These are phyloP conservation scores for Rhododendron ferrugineum DNA, from an alignment of 148 eudicot species.

Conservation along the genomic window DNA sequence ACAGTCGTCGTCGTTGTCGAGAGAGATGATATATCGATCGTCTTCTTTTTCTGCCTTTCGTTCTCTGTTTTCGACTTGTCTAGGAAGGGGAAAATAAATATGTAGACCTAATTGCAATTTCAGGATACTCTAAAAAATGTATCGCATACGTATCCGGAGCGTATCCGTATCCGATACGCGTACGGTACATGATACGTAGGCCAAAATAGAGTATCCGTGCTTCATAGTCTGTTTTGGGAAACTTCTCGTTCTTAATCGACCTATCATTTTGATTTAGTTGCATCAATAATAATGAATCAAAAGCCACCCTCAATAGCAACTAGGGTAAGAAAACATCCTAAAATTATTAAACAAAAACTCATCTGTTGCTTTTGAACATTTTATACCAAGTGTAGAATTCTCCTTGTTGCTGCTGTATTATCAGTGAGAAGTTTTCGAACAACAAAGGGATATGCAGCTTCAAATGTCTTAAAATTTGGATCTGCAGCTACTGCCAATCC, in stretches of 20 bases:
- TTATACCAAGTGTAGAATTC: constrained; percentile 70
- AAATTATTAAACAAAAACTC: constrained; percentile 5
- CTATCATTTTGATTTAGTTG: not conserved
- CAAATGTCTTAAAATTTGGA: constrained; percentile 83
- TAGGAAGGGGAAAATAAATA: too few species aligned
- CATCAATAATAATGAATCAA: not conserved
- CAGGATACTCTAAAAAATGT: too few species aligned
- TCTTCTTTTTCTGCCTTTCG: too few species aligned
- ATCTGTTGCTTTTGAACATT: not conserved
- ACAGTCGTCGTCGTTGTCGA: too few species aligned
- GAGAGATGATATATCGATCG: too few species aligned
- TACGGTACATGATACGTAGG: too few species aligned
- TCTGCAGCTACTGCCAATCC: constrained; percentile 92
- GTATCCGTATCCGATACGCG: too few species aligned
- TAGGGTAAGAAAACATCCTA: not conserved
- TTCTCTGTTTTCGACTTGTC: too few species aligned
- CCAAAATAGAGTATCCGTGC: too few species aligned
- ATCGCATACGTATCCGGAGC: too few species aligned
- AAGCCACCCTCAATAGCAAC: not conserved
- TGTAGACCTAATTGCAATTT: too few species aligned
- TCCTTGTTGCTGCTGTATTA: constrained; percentile 72
- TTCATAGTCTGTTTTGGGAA: not conserved
- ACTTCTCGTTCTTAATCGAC: not conserved
- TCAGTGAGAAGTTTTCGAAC: constrained; percentile 90
- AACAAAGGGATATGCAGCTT: constrained; percentile 94